Evolutionary conservation across 2,329 filamentous ascomycete species (phyloP).

Genomic region (Claviceps sp.): DNA sequence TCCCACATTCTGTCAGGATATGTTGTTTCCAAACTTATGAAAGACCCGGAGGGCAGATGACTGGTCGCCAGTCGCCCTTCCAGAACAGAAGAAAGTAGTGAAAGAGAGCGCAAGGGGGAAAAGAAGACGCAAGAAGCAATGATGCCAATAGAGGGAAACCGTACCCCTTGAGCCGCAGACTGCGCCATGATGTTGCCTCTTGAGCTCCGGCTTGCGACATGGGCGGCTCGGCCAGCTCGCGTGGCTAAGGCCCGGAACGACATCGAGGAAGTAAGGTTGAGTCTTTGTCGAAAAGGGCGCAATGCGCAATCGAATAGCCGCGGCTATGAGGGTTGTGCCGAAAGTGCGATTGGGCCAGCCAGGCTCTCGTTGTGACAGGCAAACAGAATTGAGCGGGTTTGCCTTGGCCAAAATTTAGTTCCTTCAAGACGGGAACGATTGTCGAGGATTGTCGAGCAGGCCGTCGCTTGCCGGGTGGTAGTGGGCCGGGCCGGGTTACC

Average conservation of each 20-base stretch:
- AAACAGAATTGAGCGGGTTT: background rate
- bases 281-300: background rate
- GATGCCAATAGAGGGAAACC: background rate
- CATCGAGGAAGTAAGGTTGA: conserved; percentile 27
- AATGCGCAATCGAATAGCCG: conserved; percentile 21
- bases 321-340: conserved; percentile 9
- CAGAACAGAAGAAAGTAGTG: background rate
- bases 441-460: no score
- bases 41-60: background rate
- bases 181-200: conserved; percentile 54
- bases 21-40: background rate
- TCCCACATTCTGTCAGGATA: background rate
- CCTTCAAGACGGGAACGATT: background rate
- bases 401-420: background rate
- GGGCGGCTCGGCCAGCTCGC: conserved; percentile 40
- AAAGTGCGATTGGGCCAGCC: conserved; percentile 1
- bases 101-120: background rate
- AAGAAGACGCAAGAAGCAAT: background rate
- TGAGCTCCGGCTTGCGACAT: conserved; percentile 28
- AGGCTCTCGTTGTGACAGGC: background rate
- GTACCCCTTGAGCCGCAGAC: conserved; percentile 37
- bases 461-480: no score
- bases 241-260: conserved; percentile 39
- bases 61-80: background rate
- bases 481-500: no score